Evolutionary conservation across 306 rosid species (phyloP).

Genomic region (Hylodesmum podocarpum): DNA sequence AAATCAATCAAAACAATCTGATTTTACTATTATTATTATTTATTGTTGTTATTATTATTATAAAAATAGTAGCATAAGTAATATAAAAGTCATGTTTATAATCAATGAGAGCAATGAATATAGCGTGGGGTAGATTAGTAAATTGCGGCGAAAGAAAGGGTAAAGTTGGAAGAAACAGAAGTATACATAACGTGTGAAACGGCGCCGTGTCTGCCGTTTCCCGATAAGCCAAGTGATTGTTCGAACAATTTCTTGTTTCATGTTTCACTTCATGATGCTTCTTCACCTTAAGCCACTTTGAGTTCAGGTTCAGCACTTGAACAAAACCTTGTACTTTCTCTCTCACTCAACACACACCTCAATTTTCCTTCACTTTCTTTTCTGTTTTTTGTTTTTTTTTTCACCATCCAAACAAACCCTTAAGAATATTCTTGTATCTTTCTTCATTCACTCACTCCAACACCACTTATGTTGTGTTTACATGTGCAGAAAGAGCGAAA

Average conservation of each 20-base stretch:
- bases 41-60: neutral
- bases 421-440: neutral
- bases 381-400: neutral
- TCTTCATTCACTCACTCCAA: neutral
- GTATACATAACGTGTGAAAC: slow-evolving; percentile 17
- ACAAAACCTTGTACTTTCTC: neutral
- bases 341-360: neutral
- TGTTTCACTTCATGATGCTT: neutral
- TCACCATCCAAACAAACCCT: neutral
- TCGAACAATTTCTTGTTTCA: slow-evolving; percentile 17
- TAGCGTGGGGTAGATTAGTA: slow-evolving; percentile 1
- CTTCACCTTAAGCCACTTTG: neutral
- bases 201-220: slow-evolving; percentile 27
- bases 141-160: slow-evolving; percentile 5
- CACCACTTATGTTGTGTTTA: neutral
- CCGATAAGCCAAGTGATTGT: slow-evolving; percentile 36
- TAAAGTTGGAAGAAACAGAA: neutral
- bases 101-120: neutral
- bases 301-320: neutral
- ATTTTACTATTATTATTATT: neutral
- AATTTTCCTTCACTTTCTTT: neutral
- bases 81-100: neutral
- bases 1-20: neutral
- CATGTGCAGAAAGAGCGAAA: slow-evolving; percentile 10
- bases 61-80: neutral